Evolutionary conservation across 768 basidiomycete species (phyloP).

Genomic region (Leccinum longicurvipes): DNA sequence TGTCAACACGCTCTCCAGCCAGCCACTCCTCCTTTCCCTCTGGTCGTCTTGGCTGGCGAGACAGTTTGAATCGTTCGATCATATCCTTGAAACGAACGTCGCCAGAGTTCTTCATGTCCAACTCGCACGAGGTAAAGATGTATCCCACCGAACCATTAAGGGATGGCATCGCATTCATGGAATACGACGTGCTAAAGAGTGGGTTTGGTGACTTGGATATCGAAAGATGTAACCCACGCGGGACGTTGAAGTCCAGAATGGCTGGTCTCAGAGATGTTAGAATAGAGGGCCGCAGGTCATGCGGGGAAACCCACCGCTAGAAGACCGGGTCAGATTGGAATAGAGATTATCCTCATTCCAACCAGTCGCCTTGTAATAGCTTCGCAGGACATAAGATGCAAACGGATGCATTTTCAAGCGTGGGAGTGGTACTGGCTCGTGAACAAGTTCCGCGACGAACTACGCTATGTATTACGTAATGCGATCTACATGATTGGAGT

Average conservation of each 20-base stretch:
- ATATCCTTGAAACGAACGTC: conserved; percentile 83
- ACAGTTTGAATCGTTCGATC: conserved; percentile 83
- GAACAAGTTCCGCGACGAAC: background rate
- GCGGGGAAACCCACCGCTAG: conserved; percentile 58
- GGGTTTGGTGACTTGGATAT: conserved; percentile 88
- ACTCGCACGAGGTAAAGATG: conserved; percentile 85
- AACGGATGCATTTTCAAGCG: conserved; percentile 77
- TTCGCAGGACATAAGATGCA: conserved; percentile 81
- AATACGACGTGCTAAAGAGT: conserved; percentile 85
- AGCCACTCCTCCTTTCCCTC: conserved; percentile 78
- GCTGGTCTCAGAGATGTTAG: conserved; percentile 43
- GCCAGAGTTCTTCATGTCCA: conserved; percentile 66
- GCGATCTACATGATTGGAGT: too few species aligned
- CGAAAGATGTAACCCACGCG: conserved; percentile 72
- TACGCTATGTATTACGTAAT: background rate
- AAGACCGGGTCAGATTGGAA: conserved; percentile 84
- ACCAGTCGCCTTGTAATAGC: conserved; percentile 88
- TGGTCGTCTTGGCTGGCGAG: conserved; percentile 75
- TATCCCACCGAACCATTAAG: conserved; percentile 92
- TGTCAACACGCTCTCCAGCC: conserved; percentile 73
- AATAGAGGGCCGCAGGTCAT: background rate
- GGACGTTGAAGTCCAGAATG: conserved; percentile 88
- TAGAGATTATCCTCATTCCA: conserved; percentile 98
- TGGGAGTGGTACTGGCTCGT: too few species aligned
- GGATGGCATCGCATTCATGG: conserved; percentile 90